Percentiles rank a stretch among this genome's conserved stretches.
These are phyloP conservation scores for Chaetomium globosum DNA, from an alignment of 2,329 filamentous ascomycete species.

Conservation along the genomic window DNA sequence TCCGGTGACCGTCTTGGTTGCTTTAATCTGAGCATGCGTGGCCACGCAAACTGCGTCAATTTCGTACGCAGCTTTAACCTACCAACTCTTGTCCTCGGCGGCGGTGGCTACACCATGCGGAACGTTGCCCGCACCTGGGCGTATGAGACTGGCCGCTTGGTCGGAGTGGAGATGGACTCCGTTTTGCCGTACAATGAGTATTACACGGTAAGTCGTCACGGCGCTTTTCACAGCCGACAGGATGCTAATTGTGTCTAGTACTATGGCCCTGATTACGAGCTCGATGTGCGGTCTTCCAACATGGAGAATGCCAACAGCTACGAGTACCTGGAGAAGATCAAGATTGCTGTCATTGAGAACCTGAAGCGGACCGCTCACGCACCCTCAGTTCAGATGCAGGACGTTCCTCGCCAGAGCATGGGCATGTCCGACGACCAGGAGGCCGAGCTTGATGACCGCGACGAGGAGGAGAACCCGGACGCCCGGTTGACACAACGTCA, in stretches of 20 bases:
- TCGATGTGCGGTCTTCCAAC: constrained; percentile 85
- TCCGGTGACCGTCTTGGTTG: constrained; percentile 92
- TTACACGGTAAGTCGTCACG: constrained; percentile 63
- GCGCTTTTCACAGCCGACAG: not conserved
- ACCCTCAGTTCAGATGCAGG: constrained; percentile 89
- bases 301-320: constrained; percentile 89
- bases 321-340: constrained; percentile 80
- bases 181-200: constrained; percentile 97
- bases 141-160: constrained; percentile 88
- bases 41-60: constrained; percentile 90
- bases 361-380: constrained; percentile 81
- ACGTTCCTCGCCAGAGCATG: constrained; percentile 65
- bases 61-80: constrained; percentile 85
- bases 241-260: constrained; percentile 59
- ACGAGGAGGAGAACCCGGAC: constrained; percentile 86
- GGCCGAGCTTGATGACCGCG: constrained; percentile 66
- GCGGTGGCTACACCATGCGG: constrained; percentile 94
- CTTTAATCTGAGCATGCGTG: constrained; percentile 96
- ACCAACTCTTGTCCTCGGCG: constrained; percentile 89
- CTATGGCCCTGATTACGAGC: constrained; percentile 85
- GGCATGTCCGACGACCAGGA: constrained; percentile 69
- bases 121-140: constrained; percentile 98
- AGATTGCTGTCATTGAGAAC: constrained; percentile 81
- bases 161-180: constrained; percentile 77
- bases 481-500: constrained; percentile 77